Percentiles rank a stretch among this genome's conserved stretches.
phyloP scores from a whole-genome alignment of 2,329 filamentous ascomycete species.

The Fusarium denticulatum region DNA sequence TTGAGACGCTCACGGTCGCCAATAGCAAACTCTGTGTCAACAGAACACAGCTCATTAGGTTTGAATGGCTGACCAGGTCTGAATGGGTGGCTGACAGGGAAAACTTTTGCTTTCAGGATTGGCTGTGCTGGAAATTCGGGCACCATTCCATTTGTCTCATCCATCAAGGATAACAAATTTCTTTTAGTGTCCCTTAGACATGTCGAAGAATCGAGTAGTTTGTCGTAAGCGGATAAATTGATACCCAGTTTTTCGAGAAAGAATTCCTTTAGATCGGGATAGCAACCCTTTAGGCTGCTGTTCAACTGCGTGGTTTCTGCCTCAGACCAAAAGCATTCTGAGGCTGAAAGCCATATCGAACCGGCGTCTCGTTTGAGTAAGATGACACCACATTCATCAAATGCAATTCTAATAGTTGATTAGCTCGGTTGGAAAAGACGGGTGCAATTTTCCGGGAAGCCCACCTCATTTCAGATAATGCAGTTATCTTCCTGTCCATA shows the following conservation, averaged over 20 bases:
- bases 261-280: not conserved
- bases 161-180: conserved; percentile 5
- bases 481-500: not conserved
- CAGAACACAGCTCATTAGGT: not conserved
- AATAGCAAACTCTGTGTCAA: conserved; percentile 9
- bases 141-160: not conserved
- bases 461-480: conserved; percentile 6
- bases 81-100: not conserved
- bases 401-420: conserved; percentile 8
- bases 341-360: conserved; percentile 1
- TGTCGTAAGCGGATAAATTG: conserved; percentile 16
- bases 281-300: conserved; percentile 2
- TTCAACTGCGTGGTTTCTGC: not conserved
- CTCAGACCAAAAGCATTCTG: conserved; percentile 27
- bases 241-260: conserved; percentile 18
- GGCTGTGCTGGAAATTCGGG: not conserved
- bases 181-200: not conserved
- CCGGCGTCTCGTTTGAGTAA: not conserved
- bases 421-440: not conserved
- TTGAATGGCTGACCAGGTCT: not conserved
- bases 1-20: conserved; percentile 14
- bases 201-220: not conserved
- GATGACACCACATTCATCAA: conserved; percentile 6
- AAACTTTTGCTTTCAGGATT: conserved; percentile 15
- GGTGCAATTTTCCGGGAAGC: not conserved